These are phyloP conservation scores for Cladorrhinum samala DNA, from an alignment of 495 filamentous ascomycete species.

Conservation along the genomic window DNA sequence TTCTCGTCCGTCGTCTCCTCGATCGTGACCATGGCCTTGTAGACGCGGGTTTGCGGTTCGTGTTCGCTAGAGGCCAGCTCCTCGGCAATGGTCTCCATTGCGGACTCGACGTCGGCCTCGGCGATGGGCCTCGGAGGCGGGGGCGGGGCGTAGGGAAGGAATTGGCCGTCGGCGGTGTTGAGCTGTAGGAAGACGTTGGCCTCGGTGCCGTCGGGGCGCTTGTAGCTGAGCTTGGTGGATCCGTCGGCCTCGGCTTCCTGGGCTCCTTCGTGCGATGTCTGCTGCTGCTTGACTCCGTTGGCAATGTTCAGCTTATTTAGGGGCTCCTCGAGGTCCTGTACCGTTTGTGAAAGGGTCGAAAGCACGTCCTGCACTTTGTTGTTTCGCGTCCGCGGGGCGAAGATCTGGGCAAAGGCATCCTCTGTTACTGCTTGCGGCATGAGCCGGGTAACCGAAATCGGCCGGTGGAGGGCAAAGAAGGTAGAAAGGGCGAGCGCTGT, in stretches of 20 bases:
- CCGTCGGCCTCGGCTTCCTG: constrained; percentile 27
- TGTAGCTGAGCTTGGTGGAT: constrained; percentile 33
- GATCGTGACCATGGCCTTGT: constrained; percentile 76
- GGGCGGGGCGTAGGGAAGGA: constrained; percentile 72
- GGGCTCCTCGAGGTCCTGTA: constrained; percentile 63
- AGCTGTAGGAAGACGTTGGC: constrained; percentile 39
- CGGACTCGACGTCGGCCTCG: constrained; percentile 32
- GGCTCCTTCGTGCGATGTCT: constrained; percentile 15
- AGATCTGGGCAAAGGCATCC: constrained; percentile 75
- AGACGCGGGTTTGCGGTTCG: constrained; percentile 50
- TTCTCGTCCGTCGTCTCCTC: constrained; percentile 66
- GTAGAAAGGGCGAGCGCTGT: constrained; percentile 79
- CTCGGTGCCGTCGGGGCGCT: constrained; percentile 47
- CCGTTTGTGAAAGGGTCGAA: constrained; percentile 66
- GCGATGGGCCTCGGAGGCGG: constrained; percentile 60
- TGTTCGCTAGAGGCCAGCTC: constrained; percentile 30
- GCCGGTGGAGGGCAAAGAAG: constrained; percentile 94
- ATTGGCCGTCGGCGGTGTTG: constrained; percentile 49
- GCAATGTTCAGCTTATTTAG: constrained; percentile 30
- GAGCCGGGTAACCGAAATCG: constrained; percentile 77
- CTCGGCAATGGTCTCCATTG: constrained; percentile 24
- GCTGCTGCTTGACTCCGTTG: constrained; percentile 15
- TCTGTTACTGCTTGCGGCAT: constrained; percentile 66
- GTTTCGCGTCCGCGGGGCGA: constrained; percentile 52
- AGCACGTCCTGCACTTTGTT: constrained; percentile 60